These are phyloP conservation scores for Ceratocystis diversiconidia DNA, from an alignment of 2,329 filamentous ascomycete genomes.

Conservation along the genomic window DNA sequence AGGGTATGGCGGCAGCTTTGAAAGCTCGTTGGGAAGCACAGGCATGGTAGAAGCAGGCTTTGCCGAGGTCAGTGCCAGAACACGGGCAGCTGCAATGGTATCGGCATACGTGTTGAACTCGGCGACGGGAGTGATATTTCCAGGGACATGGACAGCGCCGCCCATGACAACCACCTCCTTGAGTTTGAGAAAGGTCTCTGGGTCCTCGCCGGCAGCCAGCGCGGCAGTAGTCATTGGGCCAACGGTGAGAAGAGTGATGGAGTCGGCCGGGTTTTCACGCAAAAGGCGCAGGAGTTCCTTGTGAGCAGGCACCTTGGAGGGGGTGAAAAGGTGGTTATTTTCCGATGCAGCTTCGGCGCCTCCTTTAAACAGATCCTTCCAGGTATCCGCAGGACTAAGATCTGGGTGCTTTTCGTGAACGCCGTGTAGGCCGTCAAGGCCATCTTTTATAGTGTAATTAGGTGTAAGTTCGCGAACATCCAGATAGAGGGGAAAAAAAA, in stretches of 20 bases:
- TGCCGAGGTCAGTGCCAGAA: slow-evolving; percentile 63
- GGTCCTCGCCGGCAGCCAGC: slow-evolving; percentile 72
- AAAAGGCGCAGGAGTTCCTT: slow-evolving; percentile 82
- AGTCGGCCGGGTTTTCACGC: slow-evolving; percentile 64
- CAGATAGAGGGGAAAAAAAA: background rate
- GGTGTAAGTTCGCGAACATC: background rate
- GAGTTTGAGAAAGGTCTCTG: slow-evolving; percentile 72
- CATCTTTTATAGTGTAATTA: slow-evolving; percentile 37
- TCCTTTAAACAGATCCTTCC: slow-evolving; percentile 49
- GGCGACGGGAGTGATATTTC: slow-evolving; percentile 72
- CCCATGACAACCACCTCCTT: slow-evolving; percentile 96
- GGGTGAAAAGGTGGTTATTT: slow-evolving; percentile 52
- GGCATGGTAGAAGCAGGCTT: slow-evolving; percentile 71
- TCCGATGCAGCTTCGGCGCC: slow-evolving; percentile 26
- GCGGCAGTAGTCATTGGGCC: slow-evolving; percentile 92
- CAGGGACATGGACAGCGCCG: slow-evolving; percentile 61
- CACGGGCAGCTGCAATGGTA: slow-evolving; percentile 57
- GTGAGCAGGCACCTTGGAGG: slow-evolving; percentile 60
- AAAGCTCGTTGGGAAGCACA: slow-evolving; percentile 38
- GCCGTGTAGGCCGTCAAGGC: slow-evolving; percentile 60
- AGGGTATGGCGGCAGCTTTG: slow-evolving; percentile 48
- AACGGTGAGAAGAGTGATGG: slow-evolving; percentile 77
- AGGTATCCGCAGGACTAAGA: slow-evolving; percentile 58
- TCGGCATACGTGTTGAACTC: slow-evolving; percentile 97
- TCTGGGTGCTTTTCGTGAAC: slow-evolving; percentile 63